These are phyloP conservation scores for Microstegium vimineum DNA, from an alignment of 176 grass and related monocot genomes.

Conservation along the genomic window DNA sequence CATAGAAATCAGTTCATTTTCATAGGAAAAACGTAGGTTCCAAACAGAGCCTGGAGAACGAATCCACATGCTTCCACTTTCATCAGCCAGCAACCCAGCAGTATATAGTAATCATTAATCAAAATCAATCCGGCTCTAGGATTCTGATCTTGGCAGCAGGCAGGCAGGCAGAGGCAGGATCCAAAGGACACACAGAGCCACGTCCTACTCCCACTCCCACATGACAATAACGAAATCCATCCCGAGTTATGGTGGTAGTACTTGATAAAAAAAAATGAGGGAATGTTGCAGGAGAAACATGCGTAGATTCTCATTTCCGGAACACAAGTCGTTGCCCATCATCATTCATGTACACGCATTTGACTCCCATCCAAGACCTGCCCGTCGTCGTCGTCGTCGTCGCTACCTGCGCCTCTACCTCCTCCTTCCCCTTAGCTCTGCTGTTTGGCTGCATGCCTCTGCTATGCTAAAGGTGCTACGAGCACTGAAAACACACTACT, in stretches of 20 bases:
- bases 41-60: no score
- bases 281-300: constrained; percentile 21
- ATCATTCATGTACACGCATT: not conserved
- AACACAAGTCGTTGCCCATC: not conserved
- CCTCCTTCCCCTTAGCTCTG: not conserved
- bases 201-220: not conserved
- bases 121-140: not conserved
- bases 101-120: not conserved
- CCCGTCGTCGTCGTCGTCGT: no score
- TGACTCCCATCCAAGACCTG: not conserved
- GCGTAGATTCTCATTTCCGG: constrained; percentile 7
- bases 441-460: not conserved
- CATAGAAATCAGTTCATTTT: no score
- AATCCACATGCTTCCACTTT: not conserved
- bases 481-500: no score
- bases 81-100: not conserved
- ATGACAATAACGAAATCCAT: not conserved
- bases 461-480: no score
- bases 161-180: not conserved
- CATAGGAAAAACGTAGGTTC: no score
- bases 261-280: not conserved
- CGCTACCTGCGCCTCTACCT: not conserved
- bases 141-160: not conserved
- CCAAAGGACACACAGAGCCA: not conserved
- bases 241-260: no score